Evolutionary conservation across 2,329 filamentous ascomycete species (phyloP).

Genomic region (Aspergillus arachidicola): DNA sequence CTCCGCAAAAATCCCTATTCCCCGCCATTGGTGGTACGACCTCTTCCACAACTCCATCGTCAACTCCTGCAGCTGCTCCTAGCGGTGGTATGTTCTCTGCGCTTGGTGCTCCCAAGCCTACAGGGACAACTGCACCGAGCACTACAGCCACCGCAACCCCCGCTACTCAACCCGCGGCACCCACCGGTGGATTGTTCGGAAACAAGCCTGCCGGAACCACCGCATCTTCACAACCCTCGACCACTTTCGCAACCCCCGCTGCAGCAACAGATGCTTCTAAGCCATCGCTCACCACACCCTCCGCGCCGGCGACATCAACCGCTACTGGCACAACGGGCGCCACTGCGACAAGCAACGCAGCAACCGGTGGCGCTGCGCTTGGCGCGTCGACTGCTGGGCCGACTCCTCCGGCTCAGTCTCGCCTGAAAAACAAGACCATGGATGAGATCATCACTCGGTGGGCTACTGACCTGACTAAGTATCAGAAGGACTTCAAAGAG

Average conservation of each 20-base stretch:
- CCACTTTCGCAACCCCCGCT: constrained; percentile 22
- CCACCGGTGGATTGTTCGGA: constrained; percentile 26
- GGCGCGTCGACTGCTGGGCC: constrained; percentile 79
- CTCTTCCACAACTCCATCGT: constrained; percentile 33
- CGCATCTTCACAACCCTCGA: constrained; percentile 25
- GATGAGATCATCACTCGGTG: constrained; percentile 97
- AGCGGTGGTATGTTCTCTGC: constrained; percentile 31
- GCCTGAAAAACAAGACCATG: constrained; percentile 98
- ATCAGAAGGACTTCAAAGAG: constrained; percentile 93
- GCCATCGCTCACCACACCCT: constrained; percentile 29
- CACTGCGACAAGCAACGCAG: constrained; percentile 28
- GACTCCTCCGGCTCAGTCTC: constrained; percentile 75
- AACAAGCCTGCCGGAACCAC: constrained; percentile 28
- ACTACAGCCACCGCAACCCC: constrained; percentile 34
- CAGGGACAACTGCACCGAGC: constrained; percentile 30
- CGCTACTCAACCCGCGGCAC: constrained; percentile 24
- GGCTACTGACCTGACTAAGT: constrained; percentile 92
- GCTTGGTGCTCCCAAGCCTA: constrained; percentile 31
- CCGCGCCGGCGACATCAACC: constrained; percentile 38
- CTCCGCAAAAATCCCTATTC: constrained; percentile 40
- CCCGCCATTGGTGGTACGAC: constrained; percentile 30
- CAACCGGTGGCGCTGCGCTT: constrained; percentile 45
- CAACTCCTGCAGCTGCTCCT: constrained; percentile 35
- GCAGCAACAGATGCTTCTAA: constrained; percentile 25
- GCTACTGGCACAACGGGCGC: constrained; percentile 14